Percentiles rank a stretch among this genome's conserved stretches.
Conservation (phyloP, 495 filamentous ascomycete genomes). For the Xylaria scruposa region DNA sequence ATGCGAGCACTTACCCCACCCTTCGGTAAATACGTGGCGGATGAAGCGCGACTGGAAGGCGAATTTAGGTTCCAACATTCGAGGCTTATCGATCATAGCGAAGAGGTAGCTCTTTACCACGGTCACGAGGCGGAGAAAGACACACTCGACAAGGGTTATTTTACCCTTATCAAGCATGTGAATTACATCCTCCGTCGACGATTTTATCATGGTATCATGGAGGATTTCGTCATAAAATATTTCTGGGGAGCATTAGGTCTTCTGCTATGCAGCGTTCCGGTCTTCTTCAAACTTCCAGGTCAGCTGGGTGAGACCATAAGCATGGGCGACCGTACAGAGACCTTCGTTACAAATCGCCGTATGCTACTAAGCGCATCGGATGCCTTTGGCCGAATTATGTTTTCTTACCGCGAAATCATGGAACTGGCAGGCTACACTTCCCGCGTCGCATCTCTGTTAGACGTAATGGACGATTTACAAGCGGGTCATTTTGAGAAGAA, state of each 20-base stretch:
- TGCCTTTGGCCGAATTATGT: constrained; percentile 96
- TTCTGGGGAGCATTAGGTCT: constrained; percentile 97
- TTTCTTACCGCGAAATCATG: constrained; percentile 95
- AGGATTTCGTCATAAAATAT: constrained; percentile 99
- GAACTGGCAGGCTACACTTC: constrained; percentile 96
- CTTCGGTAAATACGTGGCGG: constrained; percentile 97
- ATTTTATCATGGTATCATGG: constrained; percentile 97
- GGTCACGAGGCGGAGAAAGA: constrained; percentile 98
- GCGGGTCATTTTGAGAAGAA: constrained; percentile 93
- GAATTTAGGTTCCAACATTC: constrained; percentile 97
- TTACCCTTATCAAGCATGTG: constrained; percentile 98
- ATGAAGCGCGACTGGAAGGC: constrained; percentile 91
- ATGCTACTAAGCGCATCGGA: constrained; percentile 92
- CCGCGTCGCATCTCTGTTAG: constrained; percentile 83
- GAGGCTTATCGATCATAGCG: constrained; percentile 89
- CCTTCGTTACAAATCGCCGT: constrained; percentile 92
- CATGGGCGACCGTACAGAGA: constrained; percentile 91
- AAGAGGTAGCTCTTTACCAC: constrained; percentile 91
- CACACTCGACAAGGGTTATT: constrained; percentile 96
- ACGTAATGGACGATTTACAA: constrained; percentile 93
- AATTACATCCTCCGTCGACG: constrained; percentile 90
- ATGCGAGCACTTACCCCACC: constrained; percentile 97
- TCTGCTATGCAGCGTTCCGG: constrained; percentile 92
- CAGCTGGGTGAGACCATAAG: constrained; percentile 63
- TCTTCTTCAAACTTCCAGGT: constrained; percentile 92